phyloP scores from a whole-genome alignment of 2,329 filamentous ascomycete species.

The Hypoxylon sp. region DNA sequence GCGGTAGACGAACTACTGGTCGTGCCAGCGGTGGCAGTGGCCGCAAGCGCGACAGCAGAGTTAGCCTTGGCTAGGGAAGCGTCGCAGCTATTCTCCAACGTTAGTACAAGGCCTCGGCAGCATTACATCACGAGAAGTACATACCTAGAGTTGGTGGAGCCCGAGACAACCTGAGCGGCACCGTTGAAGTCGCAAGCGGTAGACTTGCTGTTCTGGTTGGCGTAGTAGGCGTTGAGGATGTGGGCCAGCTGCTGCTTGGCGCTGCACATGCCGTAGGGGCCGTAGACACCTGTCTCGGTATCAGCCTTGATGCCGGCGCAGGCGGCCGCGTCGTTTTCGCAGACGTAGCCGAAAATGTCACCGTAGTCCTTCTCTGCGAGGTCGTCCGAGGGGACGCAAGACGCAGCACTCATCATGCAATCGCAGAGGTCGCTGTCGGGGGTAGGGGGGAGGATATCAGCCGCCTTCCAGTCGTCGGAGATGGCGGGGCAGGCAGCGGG shows the following conservation, averaged over 20 bases:
- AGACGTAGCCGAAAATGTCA: constrained; percentile 55
- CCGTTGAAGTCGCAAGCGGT: constrained; percentile 70
- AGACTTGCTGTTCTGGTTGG: constrained; percentile 59
- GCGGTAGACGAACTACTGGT: constrained; percentile 34
- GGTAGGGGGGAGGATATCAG: constrained; percentile 74
- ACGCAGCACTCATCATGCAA: constrained; percentile 77
- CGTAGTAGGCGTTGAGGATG: constrained; percentile 70
- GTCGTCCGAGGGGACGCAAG: constrained; percentile 68
- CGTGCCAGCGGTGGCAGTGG: constrained; percentile 47
- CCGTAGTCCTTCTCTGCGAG: constrained; percentile 66
- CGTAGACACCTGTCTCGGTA: constrained; percentile 66
- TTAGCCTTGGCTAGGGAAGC: constrained; percentile 62
- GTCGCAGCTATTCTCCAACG: constrained; percentile 55
- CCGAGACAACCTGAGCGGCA: constrained; percentile 58
- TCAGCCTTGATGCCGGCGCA: constrained; percentile 70
- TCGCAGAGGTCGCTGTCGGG: constrained; percentile 75
- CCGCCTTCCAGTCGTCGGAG: constrained; percentile 67
- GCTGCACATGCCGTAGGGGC: constrained; percentile 74
- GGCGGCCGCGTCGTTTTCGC: constrained; percentile 59
- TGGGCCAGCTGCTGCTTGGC: constrained; percentile 69
- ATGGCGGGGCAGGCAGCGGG: constrained; percentile 72
- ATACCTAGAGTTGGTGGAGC: constrained; percentile 43
- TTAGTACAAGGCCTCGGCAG: constrained; percentile 5
- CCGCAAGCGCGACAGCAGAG: constrained; percentile 50
- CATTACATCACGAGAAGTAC: constrained; percentile 11